phyloP scores from a whole-genome alignment of 495 filamentous ascomycete species.

The Extremus antarcticus region DNA sequence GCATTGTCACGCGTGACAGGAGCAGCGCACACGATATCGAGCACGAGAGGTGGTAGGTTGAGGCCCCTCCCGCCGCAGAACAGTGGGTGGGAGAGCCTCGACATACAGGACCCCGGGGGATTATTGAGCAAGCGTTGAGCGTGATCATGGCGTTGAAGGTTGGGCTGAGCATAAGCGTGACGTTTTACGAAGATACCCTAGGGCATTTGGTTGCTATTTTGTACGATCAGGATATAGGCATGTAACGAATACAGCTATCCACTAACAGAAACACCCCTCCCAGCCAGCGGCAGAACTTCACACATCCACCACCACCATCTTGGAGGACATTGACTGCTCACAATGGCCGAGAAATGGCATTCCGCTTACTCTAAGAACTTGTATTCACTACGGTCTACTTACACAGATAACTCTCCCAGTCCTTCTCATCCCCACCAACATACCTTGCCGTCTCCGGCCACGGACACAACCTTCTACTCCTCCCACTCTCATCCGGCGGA shows the following conservation, averaged over 20 bases:
- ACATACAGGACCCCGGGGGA: neutral
- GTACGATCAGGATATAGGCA: too few species aligned
- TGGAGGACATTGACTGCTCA: too few species aligned
- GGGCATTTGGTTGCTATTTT: too few species aligned
- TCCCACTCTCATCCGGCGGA: conserved; percentile 24
- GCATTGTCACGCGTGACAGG: neutral
- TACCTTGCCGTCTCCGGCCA: conserved; percentile 30
- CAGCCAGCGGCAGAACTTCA: too few species aligned
- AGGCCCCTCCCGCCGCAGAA: neutral
- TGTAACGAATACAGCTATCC: too few species aligned
- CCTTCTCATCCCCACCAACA: conserved; percentile 15
- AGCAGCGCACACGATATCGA: neutral
- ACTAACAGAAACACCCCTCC: too few species aligned
- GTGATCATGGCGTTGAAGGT: neutral
- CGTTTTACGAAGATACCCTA: too few species aligned
- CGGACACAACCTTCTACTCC: conserved; percentile 32
- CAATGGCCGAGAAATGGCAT: too few species aligned
- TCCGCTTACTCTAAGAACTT: too few species aligned
- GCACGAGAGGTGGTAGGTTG: neutral
- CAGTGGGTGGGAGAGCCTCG: neutral
- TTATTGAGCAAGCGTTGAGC: neutral
- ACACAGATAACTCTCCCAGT: conserved; percentile 18
- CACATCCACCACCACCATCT: too few species aligned
- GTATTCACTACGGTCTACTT: too few species aligned
- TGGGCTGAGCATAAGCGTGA: too few species aligned